These are phyloP conservation scores for Diaporthe caulivora DNA, from an alignment of 2,329 filamentous ascomycete species.

Conservation along the genomic window DNA sequence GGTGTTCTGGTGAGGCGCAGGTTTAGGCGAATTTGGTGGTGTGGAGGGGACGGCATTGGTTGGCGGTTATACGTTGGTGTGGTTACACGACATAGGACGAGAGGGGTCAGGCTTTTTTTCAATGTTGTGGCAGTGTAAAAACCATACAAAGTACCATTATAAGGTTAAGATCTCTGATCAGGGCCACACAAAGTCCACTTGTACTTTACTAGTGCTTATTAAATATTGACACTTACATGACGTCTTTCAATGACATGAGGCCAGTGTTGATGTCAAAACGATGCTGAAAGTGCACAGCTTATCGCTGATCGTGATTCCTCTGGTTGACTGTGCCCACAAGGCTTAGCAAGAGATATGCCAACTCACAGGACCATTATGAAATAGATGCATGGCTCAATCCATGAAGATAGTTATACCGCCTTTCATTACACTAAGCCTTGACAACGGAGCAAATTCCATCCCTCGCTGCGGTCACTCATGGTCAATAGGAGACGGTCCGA, in stretches of 20 bases:
- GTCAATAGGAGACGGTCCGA: conserved; percentile 35
- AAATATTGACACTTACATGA: neutral
- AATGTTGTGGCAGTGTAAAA: conserved; percentile 17
- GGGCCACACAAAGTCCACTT: neutral
- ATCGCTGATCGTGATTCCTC: neutral
- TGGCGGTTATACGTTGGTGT: conserved; percentile 17
- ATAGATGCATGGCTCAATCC: neutral
- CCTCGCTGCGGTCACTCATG: conserved; percentile 26
- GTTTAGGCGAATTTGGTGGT: neutral
- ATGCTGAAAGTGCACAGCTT: neutral
- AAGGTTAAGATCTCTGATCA: neutral
- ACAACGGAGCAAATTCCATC: neutral
- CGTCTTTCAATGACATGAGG: too few relatives aligned
- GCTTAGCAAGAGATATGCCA: neutral
- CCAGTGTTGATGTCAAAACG: too few relatives aligned
- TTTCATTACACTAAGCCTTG: neutral
- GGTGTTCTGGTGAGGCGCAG: conserved; percentile 5
- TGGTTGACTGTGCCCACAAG: neutral
- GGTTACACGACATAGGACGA: conserved; percentile 26
- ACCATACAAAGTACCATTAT: neutral
- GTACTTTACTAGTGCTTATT: neutral
- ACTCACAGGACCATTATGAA: neutral
- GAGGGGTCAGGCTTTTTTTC: neutral
- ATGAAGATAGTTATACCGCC: neutral
- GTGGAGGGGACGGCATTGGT: neutral